Evolutionary conservation across 345 rosid species (phyloP).

Genomic region (Syzygium aqueum): DNA sequence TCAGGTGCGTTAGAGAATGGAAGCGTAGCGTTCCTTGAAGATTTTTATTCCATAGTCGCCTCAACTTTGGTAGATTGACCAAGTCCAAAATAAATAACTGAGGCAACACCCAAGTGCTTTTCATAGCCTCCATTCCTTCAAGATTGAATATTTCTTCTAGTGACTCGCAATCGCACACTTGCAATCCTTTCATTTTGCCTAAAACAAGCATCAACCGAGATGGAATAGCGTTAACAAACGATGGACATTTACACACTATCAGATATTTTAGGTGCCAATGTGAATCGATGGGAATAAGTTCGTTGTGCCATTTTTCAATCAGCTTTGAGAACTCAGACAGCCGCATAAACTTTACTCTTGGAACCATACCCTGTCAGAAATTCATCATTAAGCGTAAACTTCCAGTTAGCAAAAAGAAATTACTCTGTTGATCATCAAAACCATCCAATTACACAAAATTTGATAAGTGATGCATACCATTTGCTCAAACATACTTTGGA

Average conservation of each 20-base stretch:
- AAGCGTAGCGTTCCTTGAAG: not conserved
- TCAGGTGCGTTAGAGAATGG: accelerated
- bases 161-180: not conserved
- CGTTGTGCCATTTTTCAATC: not conserved
- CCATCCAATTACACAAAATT: accelerated
- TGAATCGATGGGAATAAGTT: not conserved
- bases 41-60: not conserved
- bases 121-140: accelerated
- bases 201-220: not conserved
- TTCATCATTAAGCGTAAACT: accelerated
- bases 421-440: accelerated
- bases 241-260: not conserved
- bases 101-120: not conserved
- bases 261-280: not conserved
- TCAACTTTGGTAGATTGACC: not conserved
- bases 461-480: not conserved
- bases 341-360: not conserved
- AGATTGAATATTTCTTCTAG: not conserved
- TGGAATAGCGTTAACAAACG: accelerated
- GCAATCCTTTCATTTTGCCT: not conserved
- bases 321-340: not conserved
- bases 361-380: not conserved
- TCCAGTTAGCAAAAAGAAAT: not conserved
- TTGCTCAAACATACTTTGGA: not conserved
- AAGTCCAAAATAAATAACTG: accelerated